Base-by-base conservation (phyloP, 2,329 filamentous ascomycete species). In the Blastomyces gilchristii region DNA sequence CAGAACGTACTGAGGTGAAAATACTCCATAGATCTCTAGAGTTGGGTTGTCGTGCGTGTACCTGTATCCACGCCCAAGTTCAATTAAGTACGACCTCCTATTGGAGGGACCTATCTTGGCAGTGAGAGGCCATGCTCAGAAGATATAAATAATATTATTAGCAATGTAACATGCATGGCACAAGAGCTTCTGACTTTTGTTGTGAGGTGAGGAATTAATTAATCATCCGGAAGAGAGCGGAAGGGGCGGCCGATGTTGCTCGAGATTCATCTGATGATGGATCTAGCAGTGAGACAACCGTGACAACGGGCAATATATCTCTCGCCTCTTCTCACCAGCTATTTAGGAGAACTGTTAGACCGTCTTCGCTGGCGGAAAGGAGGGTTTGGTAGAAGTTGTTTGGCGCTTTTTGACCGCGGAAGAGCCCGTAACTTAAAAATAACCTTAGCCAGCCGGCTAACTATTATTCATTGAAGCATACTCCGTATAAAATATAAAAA, bases 101-200 rank as follows among this genome's bases (percentile, higher is more conserved):
- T 22, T 22, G n/a, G n/a, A 22, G 22, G n/a, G 41, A 37, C 47
- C 47, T 31, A 14, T 11, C 31, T 49, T 61, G 52, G 52, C 16
- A 18, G 31, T n/a, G 52, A 18, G 28, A 54, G 52, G 52, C 28
- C 22, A 18, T 31, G 28, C 12, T 34, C 6, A 53, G n/a, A 16
- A n/a, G 50, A 34, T 54, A 37, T 37, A 39, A 39, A 22, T 56
- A 56, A 34, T 54, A 37, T 37, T 22, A 39, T 39, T 56, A 56
- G 53, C 53, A 56, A 56, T 56, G 53, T 39, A 39, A 56, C 53
- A 56, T 56, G 53, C 53, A 56, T 56, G 53, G 50, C 25, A 53
- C 50, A 34, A n/a, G 28, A 34, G 9, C 28, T n/a, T n/a, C 16
- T 54, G 52, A n/a, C 53, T 37, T 39, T 39, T 39, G 16, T 9